Conservation (phyloP, 345 rosid genomes). For the Rhizophora apiculata region DNA sequence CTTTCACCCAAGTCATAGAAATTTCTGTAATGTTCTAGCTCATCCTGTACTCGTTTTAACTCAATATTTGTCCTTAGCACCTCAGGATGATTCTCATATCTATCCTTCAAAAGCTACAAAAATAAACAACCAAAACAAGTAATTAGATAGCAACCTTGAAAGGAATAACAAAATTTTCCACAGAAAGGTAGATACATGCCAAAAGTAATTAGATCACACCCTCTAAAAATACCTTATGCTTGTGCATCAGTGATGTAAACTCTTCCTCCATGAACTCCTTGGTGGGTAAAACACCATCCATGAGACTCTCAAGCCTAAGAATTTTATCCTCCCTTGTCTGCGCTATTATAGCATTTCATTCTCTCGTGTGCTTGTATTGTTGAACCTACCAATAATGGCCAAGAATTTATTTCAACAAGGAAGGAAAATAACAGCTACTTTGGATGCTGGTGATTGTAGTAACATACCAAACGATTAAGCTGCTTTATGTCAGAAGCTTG, state of each 20-base stretch:
- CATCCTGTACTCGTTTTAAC: slow-evolving; percentile 71
- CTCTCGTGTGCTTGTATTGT: slow-evolving; percentile 97
- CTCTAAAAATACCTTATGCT: slow-evolving; percentile 53
- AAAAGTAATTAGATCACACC: not conserved
- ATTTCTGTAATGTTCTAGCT: slow-evolving; percentile 69
- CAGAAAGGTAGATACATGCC: slow-evolving; percentile 20
- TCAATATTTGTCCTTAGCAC: slow-evolving; percentile 67
- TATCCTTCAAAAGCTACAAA: slow-evolving; percentile 84
- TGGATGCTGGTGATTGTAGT: slow-evolving; percentile 10
- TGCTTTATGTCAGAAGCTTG: slow-evolving; percentile 85
- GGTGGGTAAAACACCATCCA: slow-evolving; percentile 90
- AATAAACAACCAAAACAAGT: not conserved
- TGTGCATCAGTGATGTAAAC: slow-evolving; percentile 65
- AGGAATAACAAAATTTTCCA: not conserved
- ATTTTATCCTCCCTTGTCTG: slow-evolving; percentile 92
- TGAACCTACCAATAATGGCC: slow-evolving; percentile 59
- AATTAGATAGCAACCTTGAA: too few species aligned
- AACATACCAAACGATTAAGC: slow-evolving; percentile 83
- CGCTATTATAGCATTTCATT: slow-evolving; percentile 84
- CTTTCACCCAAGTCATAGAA: slow-evolving; percentile 84
- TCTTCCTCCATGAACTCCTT: slow-evolving; percentile 89
- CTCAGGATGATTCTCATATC: slow-evolving; percentile 90
- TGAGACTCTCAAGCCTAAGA: slow-evolving; percentile 85
- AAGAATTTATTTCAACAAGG: slow-evolving; percentile 12
- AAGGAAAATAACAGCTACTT: slow-evolving; percentile 6